phyloP scores from a whole-genome alignment of 306 rosid species.

The Elaeagnus macrophylla region DNA sequence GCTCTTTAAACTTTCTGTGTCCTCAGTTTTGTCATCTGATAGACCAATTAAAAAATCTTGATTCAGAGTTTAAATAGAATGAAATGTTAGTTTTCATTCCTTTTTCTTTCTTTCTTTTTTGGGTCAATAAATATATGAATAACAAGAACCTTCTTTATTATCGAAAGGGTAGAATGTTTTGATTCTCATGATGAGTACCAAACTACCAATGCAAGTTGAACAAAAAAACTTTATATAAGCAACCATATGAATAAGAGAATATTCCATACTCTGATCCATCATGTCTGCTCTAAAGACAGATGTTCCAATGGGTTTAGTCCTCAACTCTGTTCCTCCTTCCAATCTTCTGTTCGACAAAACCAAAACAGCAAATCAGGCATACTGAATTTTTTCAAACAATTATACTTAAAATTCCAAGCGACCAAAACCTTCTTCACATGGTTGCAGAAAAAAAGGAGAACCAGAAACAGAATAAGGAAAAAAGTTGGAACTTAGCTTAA shows the following conservation, averaged over 20 bases:
- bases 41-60: constrained; percentile 20
- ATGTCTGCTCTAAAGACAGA: constrained; percentile 24
- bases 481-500: too few relatives aligned
- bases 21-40: constrained; percentile 42
- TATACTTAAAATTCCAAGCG: constrained; percentile 7
- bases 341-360: constrained; percentile 33
- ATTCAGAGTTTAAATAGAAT: constrained; percentile 15
- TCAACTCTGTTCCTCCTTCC: constrained; percentile 12
- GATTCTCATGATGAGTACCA: too few relatives aligned
- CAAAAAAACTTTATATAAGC: not conserved
- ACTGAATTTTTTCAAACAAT: not conserved
- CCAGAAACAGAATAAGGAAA: not conserved
- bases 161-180: too few relatives aligned
- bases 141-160: too few relatives aligned
- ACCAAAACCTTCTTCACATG: constrained; percentile 10
- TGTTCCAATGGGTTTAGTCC: constrained; percentile 19
- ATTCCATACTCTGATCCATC: constrained; percentile 67
- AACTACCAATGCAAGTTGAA: not conserved
- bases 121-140: too few relatives aligned
- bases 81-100: not conserved
- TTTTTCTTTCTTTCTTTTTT: too few relatives aligned
- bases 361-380: constrained; percentile 12
- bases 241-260: not conserved
- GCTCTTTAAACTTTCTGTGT: constrained; percentile 34
- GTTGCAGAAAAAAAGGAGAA: not conserved